Evolutionary conservation across 352 stramenopile species (phyloP), one percentile per base, ranked within the genome.

Genomic region (Phytophthora cryptogea): DNA sequence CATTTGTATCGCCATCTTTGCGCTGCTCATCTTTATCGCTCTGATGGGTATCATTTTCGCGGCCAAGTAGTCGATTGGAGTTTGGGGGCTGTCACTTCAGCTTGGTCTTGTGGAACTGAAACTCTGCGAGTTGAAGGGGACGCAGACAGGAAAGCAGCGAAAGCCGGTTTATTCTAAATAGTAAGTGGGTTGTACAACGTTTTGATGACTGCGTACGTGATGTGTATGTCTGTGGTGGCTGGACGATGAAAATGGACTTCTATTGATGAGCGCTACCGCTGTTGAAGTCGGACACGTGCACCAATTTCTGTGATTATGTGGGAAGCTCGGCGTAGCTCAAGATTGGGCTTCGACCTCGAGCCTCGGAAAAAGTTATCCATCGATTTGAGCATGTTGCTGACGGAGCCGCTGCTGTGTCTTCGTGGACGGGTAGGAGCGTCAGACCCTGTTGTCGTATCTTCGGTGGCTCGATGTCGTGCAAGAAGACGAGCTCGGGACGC

Each of bases 351-450:
- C 30, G 79, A 70, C 11, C 59, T 48, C 5, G 56, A 61, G 0
- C 64, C 27, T 42, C 78, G 70, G 62, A 90, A 83, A 32, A 89
- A 68, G 28, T 55, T 81, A 2, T 65, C 68, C 45, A 88, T 69
- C 10, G 78, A 88, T 54, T 78, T 86, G 48, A 91, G 56, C 23
- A 89, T 73, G 45, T 74, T 88, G n/a, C 76, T 59, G 26, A 89
- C 67, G 2, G 80, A 89, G 3, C 67, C 70, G n/a, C 63, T 74
- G 41, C 76, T 89, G 40, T 86, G 69, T 31, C 76, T 62, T 28
- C 76, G 59, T 33, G 4, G 41, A 9, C 54, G 32, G 30, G 23
- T 51, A n/a, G 8, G 13, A 32, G 41, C 27, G 20, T 73, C 42
- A 4, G 37, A 56, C 3, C 40, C 11, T 40, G 36, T 9, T n/a